These are phyloP conservation scores for Ajuga chamaepitys DNA, from an alignment of 257 asterid genomes.

Conservation along the genomic window DNA sequence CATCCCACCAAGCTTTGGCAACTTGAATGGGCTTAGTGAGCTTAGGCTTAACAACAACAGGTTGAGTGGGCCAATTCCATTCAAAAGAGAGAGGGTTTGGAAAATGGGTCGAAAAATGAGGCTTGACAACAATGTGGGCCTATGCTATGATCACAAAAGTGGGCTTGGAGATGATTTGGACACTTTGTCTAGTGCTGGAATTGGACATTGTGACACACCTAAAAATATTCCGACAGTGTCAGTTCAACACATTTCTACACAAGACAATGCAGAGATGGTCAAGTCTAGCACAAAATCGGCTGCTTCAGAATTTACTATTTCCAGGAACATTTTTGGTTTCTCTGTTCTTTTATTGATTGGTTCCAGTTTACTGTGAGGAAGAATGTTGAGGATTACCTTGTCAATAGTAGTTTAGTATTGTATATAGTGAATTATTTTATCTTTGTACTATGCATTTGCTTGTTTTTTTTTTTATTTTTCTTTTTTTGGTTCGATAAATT, in stretches of 20 bases:
- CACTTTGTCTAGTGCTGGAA: constrained; percentile 47
- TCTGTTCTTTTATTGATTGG: constrained; percentile 10
- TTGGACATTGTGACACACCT: constrained; percentile 42
- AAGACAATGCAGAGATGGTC: background rate
- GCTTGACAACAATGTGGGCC: constrained; percentile 59
- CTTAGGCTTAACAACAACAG: constrained; percentile 49
- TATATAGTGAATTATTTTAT: background rate
- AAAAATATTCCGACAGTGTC: constrained; percentile 10
- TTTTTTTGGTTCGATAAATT: too few relatives aligned
- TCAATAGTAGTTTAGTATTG: background rate
- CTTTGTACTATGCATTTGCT: background rate
- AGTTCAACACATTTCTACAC: constrained; percentile 33
- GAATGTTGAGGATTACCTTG: background rate
- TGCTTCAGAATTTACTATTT: constrained; percentile 1
- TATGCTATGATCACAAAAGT: constrained; percentile 53
- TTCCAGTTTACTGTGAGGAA: constrained; percentile 17
- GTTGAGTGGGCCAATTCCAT: constrained; percentile 59
- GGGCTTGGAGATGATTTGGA: constrained; percentile 72
- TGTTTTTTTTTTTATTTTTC: background rate
- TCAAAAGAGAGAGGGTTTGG: constrained; percentile 68
- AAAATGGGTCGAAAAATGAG: constrained; percentile 76
- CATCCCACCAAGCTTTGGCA: constrained; percentile 48
- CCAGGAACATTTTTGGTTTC: constrained; percentile 7
- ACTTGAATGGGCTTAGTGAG: constrained; percentile 48
- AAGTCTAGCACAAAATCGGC: constrained; percentile 21